A percentile compares a stretch with the other conserved stretches of the same genome.
phyloP scores from a whole-genome alignment of 2,329 filamentous ascomycete genomes.

The Xylariaceae sp. region DNA sequence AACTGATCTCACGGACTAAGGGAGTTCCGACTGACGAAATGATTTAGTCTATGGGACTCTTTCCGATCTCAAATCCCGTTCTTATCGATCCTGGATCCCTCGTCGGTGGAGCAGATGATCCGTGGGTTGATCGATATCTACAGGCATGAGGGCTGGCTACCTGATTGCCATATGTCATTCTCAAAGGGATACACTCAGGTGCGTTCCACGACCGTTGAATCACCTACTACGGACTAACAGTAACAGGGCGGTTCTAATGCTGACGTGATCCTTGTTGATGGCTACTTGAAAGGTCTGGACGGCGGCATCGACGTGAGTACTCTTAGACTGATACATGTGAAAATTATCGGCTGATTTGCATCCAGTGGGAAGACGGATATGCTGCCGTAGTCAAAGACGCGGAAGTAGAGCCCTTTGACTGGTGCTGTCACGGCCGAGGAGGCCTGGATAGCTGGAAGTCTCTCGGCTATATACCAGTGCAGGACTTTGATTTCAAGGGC shows the following conservation, averaged over 20 bases:
- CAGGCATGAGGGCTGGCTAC: conserved; percentile 64
- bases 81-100: conserved; percentile 63
- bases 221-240: conserved; percentile 8
- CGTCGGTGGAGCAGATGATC: conserved; percentile 61
- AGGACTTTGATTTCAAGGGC: conserved; percentile 63
- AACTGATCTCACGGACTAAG: too few species aligned
- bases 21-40: too few species aligned
- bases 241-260: conserved; percentile 68
- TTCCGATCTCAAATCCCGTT: conserved; percentile 67
- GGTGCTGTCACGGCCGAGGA: conserved; percentile 67
- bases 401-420: conserved; percentile 65
- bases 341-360: conserved; percentile 12
- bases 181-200: conserved; percentile 68
- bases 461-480: conserved; percentile 66
- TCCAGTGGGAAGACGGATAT: conserved; percentile 63
- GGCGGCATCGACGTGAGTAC: conserved; percentile 47
- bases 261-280: conserved; percentile 65
- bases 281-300: conserved; percentile 61
- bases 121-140: conserved; percentile 70
- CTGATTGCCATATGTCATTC: conserved; percentile 73
- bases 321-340: not conserved
- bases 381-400: conserved; percentile 70
- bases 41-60: conserved; percentile 59
- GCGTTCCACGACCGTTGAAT: not conserved
- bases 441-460: conserved; percentile 69